Base-by-base conservation (phyloP, 2,329 filamentous ascomycete genomes). In the Elsinoe australis region DNA sequence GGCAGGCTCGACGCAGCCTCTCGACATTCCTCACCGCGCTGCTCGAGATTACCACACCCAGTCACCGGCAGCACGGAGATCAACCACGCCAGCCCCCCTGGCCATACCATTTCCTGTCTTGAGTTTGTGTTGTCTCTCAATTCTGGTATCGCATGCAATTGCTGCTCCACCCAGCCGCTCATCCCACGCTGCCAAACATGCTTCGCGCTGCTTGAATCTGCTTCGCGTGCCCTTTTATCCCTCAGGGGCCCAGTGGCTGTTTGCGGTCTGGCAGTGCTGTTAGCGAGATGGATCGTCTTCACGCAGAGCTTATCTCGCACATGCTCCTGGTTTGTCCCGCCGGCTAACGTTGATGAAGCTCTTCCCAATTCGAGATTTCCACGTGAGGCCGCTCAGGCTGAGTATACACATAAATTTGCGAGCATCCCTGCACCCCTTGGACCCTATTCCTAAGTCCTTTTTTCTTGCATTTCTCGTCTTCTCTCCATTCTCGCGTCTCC, bases 181-280 rank as follows among this genome's bases (percentile, higher is more conserved):
- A 44, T 44, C 24, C 24, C 39, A 44, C 24, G 39, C 39, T 44
- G 39, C 24, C 39, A 44, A 31, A 44, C 24, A 19, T 44, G 39
- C 26, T 44, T 44, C 15, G 26, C 39, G 39, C 17, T 44, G 39
- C 39, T 44, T 44, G 24, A 44, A 17, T 17, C 39, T 31, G 39
- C 39, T 32, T 44, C 39, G 39, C 21, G 21, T 44, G 39, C 29
- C 22, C 39, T 31, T 44, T n/a, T n/a, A 19, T 18, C 26, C 39
- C 39, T 44, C 39, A 15, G n/a, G n/a, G n/a, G n/a, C n/a, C n/a
- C n/a, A n/a, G n/a, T n/a, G n/a, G n/a, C n/a, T n/a, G n/a, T n/a
- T n/a, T n/a, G n/a, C n/a, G n/a, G n/a, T n/a, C n/a, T n/a, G n/a
- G n/a, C n/a, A n/a, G n/a, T n/a, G n/a, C n/a, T n/a, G n/a, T 32